Conservation (phyloP, 345 rosid genomes). For the Eucalyptus paniculata region DNA sequence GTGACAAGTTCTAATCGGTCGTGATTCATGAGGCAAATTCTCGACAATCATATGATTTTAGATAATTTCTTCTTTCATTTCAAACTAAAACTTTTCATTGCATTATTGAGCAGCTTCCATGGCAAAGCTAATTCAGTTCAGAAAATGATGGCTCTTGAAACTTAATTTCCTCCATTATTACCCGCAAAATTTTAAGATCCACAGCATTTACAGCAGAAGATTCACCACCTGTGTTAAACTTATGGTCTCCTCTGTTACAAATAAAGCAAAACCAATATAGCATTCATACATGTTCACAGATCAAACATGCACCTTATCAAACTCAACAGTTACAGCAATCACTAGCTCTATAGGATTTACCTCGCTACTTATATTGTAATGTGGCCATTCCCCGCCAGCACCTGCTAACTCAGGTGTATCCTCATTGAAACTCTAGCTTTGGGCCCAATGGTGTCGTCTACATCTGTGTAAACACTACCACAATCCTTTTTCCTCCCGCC, state of each 20-base stretch:
- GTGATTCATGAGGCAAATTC: background rate
- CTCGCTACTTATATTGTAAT: background rate
- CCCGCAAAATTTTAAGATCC: background rate
- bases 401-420: background rate
- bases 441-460: background rate
- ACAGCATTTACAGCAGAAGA: background rate
- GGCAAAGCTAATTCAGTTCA: background rate
- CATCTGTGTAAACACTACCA: background rate
- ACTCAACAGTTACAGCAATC: background rate
- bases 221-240: background rate
- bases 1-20: background rate
- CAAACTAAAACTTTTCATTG: background rate
- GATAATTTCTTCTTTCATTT: background rate
- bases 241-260: background rate
- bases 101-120: background rate
- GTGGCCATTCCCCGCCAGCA: background rate
- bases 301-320: background rate
- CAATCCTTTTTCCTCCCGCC: background rate
- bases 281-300: background rate
- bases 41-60: background rate
- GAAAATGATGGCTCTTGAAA: background rate
- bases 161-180: background rate
- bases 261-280: background rate
- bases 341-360: background rate
- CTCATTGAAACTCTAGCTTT: no score